Base-by-base conservation (phyloP, 2,329 filamentous ascomycete species). In the Aspergillus sp. region DNA sequence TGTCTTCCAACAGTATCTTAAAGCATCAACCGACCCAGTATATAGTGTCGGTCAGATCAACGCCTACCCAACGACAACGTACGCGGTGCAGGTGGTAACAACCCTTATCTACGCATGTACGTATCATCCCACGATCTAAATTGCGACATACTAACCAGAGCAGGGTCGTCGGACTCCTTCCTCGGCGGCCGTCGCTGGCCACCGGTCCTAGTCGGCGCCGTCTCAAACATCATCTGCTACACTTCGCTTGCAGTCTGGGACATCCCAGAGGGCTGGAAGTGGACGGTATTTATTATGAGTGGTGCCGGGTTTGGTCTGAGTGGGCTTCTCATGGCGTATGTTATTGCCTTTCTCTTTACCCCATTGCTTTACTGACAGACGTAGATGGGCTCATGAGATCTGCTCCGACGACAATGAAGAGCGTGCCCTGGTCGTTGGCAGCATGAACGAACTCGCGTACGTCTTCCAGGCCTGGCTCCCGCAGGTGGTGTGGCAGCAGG, bases 381-480 rank as follows among this genome's bases (percentile, higher is more conserved):
- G 3, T 20, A 78, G 75, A 8, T 83, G 81, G 81, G 77, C 80
- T 0, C 79, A 83, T 53, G 82, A 84, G 60, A 82, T 84, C 19
- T 84, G 82, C 58, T 74, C 79, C 3, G 73, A 73, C 3, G 80
- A 87, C 47, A 83, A 86, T 54, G 86, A 90, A 69, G 87, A 89
- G 72, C 77, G 86, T 9, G 86, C 87, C 0, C 75, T 90, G 4
- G 85, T 89, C 0, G 81, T 87, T 0, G 87, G 79, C 0, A 74
- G 79, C 15, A 89, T 89, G 85, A 90, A 89, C 59, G 82, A 87
- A 67, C 82, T 89, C 75, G 86, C 86, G 0, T 89, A 89, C 59
- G 85, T 89, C 1, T 72, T 90, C 44, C 86, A 89, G 66, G 85
- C 86, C 0, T 90, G 87, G 87, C 69, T 90, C 42, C 88, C 88